Conservation (phyloP, 2,329 filamentous ascomycete species). For the Fusarium sp. region DNA sequence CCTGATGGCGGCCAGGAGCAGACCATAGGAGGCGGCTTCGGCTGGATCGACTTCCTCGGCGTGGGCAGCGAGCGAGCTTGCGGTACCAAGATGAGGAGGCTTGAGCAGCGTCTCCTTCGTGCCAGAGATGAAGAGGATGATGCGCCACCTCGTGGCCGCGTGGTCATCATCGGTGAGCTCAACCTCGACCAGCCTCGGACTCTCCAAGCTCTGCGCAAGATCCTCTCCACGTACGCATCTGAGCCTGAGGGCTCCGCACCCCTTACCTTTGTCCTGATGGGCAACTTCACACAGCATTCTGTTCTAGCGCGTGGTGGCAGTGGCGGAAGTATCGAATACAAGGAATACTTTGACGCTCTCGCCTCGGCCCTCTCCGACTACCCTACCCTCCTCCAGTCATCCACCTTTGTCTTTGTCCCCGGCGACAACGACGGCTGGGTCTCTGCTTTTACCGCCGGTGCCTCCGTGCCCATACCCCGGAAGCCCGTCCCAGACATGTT, state of each 20-base stretch:
- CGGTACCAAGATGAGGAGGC: constrained; percentile 83
- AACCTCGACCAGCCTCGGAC: constrained; percentile 88
- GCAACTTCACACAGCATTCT: constrained; percentile 80
- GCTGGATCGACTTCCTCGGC: constrained; percentile 97
- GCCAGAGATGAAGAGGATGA: constrained; percentile 50
- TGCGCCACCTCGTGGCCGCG: constrained; percentile 58
- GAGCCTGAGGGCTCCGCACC: constrained; percentile 75
- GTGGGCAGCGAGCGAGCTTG: constrained; percentile 89
- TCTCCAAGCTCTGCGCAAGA: constrained; percentile 81
- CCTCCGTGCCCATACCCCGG: constrained; percentile 76
- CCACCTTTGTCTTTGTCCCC: constrained; percentile 92
- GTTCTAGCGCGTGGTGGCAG: constrained; percentile 76
- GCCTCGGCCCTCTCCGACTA: constrained; percentile 87
- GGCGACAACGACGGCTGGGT: constrained; percentile 99
- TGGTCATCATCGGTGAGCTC: constrained; percentile 87
- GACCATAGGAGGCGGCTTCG: constrained; percentile 84
- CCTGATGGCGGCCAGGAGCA: constrained; percentile 68
- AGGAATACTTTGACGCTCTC: constrained; percentile 92
- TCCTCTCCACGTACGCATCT: constrained; percentile 79
- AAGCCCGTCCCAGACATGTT: constrained; percentile 87
- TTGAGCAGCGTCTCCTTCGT: constrained; percentile 77
- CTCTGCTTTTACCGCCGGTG: constrained; percentile 83
- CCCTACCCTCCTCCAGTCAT: constrained; percentile 79
- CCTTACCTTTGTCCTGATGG: constrained; percentile 83
- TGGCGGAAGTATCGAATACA: constrained; percentile 92